These are phyloP conservation scores for Monosporascus sp. DNA, from an alignment of 2,329 filamentous ascomycete species.

Conservation along the genomic window DNA sequence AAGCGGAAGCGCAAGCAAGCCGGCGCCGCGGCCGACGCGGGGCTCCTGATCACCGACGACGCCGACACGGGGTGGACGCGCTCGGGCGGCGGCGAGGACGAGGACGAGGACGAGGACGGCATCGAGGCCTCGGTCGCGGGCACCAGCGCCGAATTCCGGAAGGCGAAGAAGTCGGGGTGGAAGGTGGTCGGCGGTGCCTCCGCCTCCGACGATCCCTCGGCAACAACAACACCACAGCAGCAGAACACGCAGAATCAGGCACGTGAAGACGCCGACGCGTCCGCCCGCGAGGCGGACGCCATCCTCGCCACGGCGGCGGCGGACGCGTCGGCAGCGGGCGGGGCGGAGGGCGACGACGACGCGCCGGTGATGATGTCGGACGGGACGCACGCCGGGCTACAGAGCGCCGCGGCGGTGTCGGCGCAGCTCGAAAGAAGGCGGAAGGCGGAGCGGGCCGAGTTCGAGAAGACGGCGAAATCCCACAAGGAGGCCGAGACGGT, in stretches of 20 bases:
- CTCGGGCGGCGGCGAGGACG: slow-evolving; percentile 41
- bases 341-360: slow-evolving; percentile 37
- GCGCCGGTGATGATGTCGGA: slow-evolving; percentile 68
- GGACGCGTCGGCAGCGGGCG: slow-evolving; percentile 43
- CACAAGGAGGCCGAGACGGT: slow-evolving; percentile 72
- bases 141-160: slow-evolving; percentile 60
- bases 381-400: slow-evolving; percentile 81
- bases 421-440: slow-evolving; percentile 63
- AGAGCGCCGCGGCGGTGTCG: slow-evolving; percentile 75
- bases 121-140: slow-evolving; percentile 44
- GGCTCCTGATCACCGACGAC: slow-evolving; percentile 62
- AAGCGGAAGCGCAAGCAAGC: slow-evolving; percentile 60
- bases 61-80: slow-evolving; percentile 51
- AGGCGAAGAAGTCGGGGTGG: slow-evolving; percentile 76
- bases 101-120: slow-evolving; percentile 54
- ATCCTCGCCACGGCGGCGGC: slow-evolving; percentile 68
- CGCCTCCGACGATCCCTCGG: slow-evolving; percentile 17
- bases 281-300: slow-evolving; percentile 66
- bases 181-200: slow-evolving; percentile 57
- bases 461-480: slow-evolving; percentile 9
- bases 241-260: slow-evolving; percentile 21
- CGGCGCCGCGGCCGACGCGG: slow-evolving; percentile 33
- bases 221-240: slow-evolving; percentile 24
- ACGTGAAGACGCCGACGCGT: not conserved
- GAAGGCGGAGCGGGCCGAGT: slow-evolving; percentile 29